Base-by-base conservation (phyloP, 2,329 filamentous ascomycete species). In the Amauroascus niger region DNA sequence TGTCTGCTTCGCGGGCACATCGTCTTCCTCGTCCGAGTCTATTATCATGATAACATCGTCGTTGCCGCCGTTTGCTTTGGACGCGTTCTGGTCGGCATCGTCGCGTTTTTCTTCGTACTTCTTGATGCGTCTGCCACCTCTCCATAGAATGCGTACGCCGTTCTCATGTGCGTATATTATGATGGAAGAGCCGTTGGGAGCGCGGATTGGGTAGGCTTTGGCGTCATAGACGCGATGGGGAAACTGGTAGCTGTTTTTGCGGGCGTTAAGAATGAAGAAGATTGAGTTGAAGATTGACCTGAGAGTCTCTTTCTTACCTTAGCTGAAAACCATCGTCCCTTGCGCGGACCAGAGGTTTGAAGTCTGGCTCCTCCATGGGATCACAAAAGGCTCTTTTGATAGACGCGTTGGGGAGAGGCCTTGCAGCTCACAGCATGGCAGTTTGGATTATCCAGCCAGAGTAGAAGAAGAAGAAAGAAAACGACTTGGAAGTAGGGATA, bases 131-230 rank as follows among this genome's bases (percentile, higher is more conserved):
- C 70, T 72, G 3, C 81, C 81, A 41, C 80, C 80, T 65, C 78
- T 73, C 81, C 81, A 84, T 28, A 81, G 60, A 47, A 84, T 67
- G 54, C 76, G 75, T 20, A 85, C 60, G 4, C 81, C 82, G 40
- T 71, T 72, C 40, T 78, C 76, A 58, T 82, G 76, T 45, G 77
- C 81, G 60, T 81, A 82, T 11, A 84, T 62, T 43, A 83, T 71
- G 55, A 84, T 71, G 2, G 77, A 79, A 2, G 81, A 83, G 63
- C 79, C 79, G 65, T 83, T 83, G 20, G 79, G 76, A 18, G 79
- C 72, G 57, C 73, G 71, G 35, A 78, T 64, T 5, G 81, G 81
- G 62, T 84, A 84, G 58, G 78, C 70, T 63, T 75, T 74, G 11
- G 79, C 74, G 53, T 71, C 69, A 67, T 79, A 75, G 55, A 80